Evolutionary conservation across 441 rosid genomes (phyloP).

Genomic region (Populus trichocarpa): DNA sequence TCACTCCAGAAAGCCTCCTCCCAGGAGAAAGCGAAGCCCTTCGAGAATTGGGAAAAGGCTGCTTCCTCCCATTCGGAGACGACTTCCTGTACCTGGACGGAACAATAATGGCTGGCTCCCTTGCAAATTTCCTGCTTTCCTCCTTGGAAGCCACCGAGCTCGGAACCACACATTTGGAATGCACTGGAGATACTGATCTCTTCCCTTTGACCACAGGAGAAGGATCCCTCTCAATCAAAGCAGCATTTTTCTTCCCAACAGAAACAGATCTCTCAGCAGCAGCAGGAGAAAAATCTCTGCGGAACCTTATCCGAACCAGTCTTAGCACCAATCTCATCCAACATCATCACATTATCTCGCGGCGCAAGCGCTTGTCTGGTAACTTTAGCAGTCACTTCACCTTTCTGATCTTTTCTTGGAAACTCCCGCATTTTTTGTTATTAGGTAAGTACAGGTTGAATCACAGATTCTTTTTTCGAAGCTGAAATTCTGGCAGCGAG

Average conservation of each 20-base stretch:
- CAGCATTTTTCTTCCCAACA: constrained; percentile 40
- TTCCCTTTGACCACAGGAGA: constrained; percentile 61
- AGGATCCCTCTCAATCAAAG: constrained; percentile 57
- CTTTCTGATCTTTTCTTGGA: background rate
- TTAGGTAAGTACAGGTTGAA: constrained; percentile 76
- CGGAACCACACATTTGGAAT: constrained; percentile 84
- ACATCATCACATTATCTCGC: constrained; percentile 29
- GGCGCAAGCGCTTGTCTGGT: constrained; percentile 63
- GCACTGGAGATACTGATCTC: constrained; percentile 86
- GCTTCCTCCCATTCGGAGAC: constrained; percentile 72
- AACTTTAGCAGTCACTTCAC: constrained; percentile 10
- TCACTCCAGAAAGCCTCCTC: constrained; percentile 68
- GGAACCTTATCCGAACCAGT: background rate
- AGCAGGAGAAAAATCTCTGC: too few species aligned
- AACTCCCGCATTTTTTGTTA: constrained; percentile 37
- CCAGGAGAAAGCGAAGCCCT: constrained; percentile 80
- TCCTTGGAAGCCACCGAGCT: constrained; percentile 70
- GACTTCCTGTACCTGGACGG: constrained; percentile 92
- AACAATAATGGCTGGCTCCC: constrained; percentile 81
- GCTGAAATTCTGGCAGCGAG: constrained; percentile 65
- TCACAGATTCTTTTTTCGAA: constrained; percentile 66
- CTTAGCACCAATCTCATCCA: constrained; percentile 22
- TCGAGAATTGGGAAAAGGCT: constrained; percentile 65
- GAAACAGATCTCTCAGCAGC: constrained; percentile 52
- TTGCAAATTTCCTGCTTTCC: constrained; percentile 59